Evolutionary conservation across 805 yeast species (phyloP), one percentile per base, ranked within the genome.

Genomic region (Kodamaea jinghongensis): DNA sequence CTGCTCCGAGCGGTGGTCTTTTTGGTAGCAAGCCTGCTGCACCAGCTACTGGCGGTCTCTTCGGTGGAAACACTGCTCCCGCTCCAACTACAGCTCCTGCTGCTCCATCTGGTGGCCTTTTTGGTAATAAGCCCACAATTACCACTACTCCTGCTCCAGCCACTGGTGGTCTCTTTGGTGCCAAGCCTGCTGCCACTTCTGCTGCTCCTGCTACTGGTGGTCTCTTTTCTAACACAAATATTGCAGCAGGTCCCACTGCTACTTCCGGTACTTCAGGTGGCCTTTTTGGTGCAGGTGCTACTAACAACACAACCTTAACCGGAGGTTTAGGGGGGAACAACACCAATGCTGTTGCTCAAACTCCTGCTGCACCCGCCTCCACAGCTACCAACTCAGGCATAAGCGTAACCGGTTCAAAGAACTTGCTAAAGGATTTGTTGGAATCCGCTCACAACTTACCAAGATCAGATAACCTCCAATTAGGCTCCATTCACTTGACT

Each of bases 361-460:
- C 41, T 4, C 36, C 41, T 12, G 20, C 38, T 6, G 13, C 23
- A 12, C 4, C 31, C 7, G 17, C 17, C 12, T n/a, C 31, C 4
- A 16, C 31, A 4, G 26, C 13, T 13, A 17, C 26, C 12, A 8
- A 17, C 8, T 29, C 39, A 4, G 28, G 28, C 23, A 23, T 27
- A 20, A 36, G 27, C 23, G 15, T 27, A 11, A 20, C 13, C 3
- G 39, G 39, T 6, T 38, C 42, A 8, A 33, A 35, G 20, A 57
- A 54, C 40, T 43, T 66, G 39, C 67, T 89, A 47, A 79, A 79
- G 45, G 96, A 88, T 54, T 71, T 89, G 39, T 60, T 88, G 38
- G 95, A 86, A 55, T 75, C 90, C 1, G 82, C 95, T 0, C 73
- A 76, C 45, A 83, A 84, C 52, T 68, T 90, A 43, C 96, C 96